Evolutionary conservation across 2,329 filamentous ascomycete species (phyloP), one percentile per base, ranked within the genome.

Genomic region (Aschersonia sp.): DNA sequence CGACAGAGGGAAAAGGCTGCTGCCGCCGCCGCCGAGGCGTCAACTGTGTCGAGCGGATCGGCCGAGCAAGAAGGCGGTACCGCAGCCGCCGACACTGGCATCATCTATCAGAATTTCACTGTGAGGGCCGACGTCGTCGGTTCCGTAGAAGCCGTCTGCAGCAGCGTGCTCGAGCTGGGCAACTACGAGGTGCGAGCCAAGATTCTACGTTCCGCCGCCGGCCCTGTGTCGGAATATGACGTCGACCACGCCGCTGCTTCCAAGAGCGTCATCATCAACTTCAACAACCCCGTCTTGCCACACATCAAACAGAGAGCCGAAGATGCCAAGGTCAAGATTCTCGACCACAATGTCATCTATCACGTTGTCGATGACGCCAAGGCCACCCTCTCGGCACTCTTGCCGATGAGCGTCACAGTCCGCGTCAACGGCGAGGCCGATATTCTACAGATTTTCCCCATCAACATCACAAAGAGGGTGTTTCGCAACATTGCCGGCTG

Each of bases 41-140:
- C 64, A 37, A 62, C 60, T 2, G 56, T 56, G 2, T 41, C 40
- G 5, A 12, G 9, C 11, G 9, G 9, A 41, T 14, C 40, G 66
- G 62, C 7, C 14, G 40, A 41, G 10, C 56, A 60, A 2, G 68
- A 65, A 43, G 69, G 59, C 0, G 68, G 63, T 44, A 56, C 61
- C 2, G 58, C 42, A 5, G 66, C 66, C 30, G 56, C 62, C 35
- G 69, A 22, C 2, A 22, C 22, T 22, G 22, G 71, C 7, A 64
- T 73, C 6, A 70, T 71, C 45, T 67, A 74, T 12, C 74, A 95
- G 44, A 84, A 84, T 56, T 92, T 97, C 64, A 79, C 92, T 49
- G 73, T 98, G 67, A 95, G 94, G 65, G 89, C 83, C 47, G 92
- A 98, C 57, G 92, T 97, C 14, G 85, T 84, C 51, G 92, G 92